Percentiles rank a stretch among this genome's conserved stretches.
Conservation (phyloP, 1,139 yeast genomes). For the Hemisphaericaspora subhashii region DNA sequence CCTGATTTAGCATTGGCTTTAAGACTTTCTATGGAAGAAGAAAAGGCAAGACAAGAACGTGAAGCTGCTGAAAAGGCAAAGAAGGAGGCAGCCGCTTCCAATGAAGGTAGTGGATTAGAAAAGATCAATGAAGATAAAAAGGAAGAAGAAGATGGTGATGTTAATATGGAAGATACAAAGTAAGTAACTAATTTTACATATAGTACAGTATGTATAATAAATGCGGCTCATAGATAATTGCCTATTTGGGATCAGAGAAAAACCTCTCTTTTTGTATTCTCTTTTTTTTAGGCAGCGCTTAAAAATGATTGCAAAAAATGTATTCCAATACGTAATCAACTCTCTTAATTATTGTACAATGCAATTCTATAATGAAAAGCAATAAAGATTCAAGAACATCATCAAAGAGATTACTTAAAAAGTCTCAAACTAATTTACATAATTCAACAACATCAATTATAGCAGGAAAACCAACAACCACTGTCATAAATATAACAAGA, state of each 20-base stretch:
- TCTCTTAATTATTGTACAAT: too few species aligned
- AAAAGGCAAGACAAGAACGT: conserved; percentile 72
- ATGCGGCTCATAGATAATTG: conserved; percentile 1
- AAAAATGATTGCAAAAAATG: conserved; percentile 1
- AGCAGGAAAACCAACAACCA: too few species aligned
- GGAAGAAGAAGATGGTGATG: conserved; percentile 20
- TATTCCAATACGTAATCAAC: too few species aligned
- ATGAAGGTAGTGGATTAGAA: conserved; percentile 20
- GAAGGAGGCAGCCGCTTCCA: conserved; percentile 18
- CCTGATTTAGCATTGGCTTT: conserved; percentile 97
- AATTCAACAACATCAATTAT: neutral
- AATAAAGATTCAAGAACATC: conserved; percentile 1
- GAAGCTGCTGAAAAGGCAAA: conserved; percentile 46
- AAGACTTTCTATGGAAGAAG: conserved; percentile 81
- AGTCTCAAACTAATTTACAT: neutral
- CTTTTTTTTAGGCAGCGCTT: neutral
- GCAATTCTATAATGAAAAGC: conserved; percentile 4
- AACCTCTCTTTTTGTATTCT: neutral
- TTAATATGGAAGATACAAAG: conserved; percentile 17
- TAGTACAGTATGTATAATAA: neutral
- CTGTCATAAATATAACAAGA: neutral
- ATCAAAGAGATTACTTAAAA: neutral
- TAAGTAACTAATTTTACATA: conserved; percentile 1
- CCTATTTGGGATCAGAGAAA: neutral
- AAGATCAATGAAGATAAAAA: conserved; percentile 37